Percentiles rank a stretch among this genome's conserved stretches.
These are phyloP conservation scores for Epichloe baconii DNA, from an alignment of 2,329 filamentous ascomycete genomes.

Conservation along the genomic window DNA sequence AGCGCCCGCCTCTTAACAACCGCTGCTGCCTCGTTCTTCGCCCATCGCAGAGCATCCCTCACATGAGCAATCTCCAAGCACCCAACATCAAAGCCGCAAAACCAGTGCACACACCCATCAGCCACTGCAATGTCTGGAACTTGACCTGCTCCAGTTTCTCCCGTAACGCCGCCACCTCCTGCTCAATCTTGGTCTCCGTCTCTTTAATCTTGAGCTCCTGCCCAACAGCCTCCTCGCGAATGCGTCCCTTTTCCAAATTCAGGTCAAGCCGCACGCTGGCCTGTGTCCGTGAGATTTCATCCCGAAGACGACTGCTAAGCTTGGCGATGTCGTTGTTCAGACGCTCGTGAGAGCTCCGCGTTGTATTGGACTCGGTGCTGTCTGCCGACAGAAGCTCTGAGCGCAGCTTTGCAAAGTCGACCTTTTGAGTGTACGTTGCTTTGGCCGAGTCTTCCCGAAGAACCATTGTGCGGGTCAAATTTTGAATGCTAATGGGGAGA, in stretches of 20 bases:
- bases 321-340: constrained; percentile 92
- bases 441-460: constrained; percentile 84
- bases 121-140: constrained; percentile 94
- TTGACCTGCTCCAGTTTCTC: constrained; percentile 96
- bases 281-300: constrained; percentile 90
- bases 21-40: neutral
- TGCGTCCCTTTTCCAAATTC: constrained; percentile 92
- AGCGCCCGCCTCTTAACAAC: neutral
- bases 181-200: constrained; percentile 96
- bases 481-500: constrained; percentile 58
- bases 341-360: constrained; percentile 78
- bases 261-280: constrained; percentile 84
- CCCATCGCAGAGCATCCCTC: constrained; percentile 2
- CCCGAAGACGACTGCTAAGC: constrained; percentile 73
- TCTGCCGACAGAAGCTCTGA: constrained; percentile 88
- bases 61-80: constrained; percentile 61
- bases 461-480: constrained; percentile 95
- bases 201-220: constrained; percentile 98
- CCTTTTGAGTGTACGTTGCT: constrained; percentile 73
- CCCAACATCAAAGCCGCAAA: constrained; percentile 54
- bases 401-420: constrained; percentile 94
- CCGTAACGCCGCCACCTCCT: constrained; percentile 80
- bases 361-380: constrained; percentile 79
- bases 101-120: constrained; percentile 72
- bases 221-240: constrained; percentile 87